Evolutionary conservation across 2,329 filamentous ascomycete genomes (phyloP).

Genomic region (Eutypella sp.): DNA sequence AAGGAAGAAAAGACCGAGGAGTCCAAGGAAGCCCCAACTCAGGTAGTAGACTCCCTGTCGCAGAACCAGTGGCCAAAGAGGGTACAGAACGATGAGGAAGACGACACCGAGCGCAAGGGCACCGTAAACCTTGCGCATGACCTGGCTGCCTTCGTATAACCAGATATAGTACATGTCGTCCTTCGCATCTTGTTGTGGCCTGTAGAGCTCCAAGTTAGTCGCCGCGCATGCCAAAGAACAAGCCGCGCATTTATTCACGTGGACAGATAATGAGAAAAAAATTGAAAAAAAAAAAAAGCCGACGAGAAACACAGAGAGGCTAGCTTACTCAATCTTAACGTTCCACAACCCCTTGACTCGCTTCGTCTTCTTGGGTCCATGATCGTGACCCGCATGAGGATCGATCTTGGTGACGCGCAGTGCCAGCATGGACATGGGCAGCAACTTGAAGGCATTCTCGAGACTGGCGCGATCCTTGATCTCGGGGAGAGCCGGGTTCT

Average conservation of each 20-base stretch:
- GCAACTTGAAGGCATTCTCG: constrained; percentile 90
- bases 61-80: constrained; percentile 88
- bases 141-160: constrained; percentile 90
- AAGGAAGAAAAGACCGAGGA: constrained; percentile 89
- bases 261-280: no score
- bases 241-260: no score
- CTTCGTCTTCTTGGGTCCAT: constrained; percentile 70
- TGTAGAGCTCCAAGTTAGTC: neutral
- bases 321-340: constrained; percentile 68
- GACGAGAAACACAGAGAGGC: neutral
- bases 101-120: constrained; percentile 76
- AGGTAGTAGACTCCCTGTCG: constrained; percentile 95
- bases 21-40: constrained; percentile 84
- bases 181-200: constrained; percentile 79
- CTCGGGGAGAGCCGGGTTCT: constrained; percentile 83
- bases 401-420: constrained; percentile 83
- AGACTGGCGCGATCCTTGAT: constrained; percentile 84
- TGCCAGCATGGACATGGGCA: constrained; percentile 90
- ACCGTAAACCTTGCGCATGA: constrained; percentile 91
- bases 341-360: constrained; percentile 94
- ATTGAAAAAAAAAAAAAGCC: no score
- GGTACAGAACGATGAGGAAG: constrained; percentile 89
- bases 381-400: constrained; percentile 69
- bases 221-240: no score
- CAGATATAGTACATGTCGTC: constrained; percentile 94